Conservation (phyloP, 768 basidiomycete genomes). For the Lyophyllum shimeji region DNA sequence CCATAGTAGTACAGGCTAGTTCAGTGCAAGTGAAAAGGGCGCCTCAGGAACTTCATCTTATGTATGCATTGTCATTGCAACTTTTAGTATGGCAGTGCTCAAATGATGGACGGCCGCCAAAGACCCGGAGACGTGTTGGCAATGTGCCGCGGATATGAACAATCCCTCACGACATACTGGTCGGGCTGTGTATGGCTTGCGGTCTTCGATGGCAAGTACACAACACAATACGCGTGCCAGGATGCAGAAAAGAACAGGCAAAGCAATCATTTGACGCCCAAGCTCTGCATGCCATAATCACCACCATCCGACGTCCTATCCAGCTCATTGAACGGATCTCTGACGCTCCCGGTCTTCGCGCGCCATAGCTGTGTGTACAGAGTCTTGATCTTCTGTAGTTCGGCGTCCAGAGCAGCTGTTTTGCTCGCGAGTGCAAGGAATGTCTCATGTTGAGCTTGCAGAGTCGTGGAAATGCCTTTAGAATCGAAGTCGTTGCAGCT, state of each 20-base stretch:
- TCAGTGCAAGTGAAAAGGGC: neutral
- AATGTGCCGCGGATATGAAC: neutral
- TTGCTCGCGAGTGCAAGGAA: constrained; percentile 78
- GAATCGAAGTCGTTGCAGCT: neutral
- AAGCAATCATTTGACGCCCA: constrained; percentile 36
- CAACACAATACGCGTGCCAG: neutral
- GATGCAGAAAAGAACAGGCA: neutral
- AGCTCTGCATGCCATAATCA: constrained; percentile 43
- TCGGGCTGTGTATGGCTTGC: too few relatives aligned
- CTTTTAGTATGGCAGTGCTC: neutral
- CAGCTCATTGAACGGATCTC: constrained; percentile 73
- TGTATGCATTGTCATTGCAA: neutral
- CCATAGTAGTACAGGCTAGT: constrained; percentile 14
- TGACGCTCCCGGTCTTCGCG: constrained; percentile 74
- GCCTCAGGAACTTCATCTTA: neutral
- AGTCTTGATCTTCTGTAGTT: constrained; percentile 74
- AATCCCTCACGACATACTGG: too few relatives aligned
- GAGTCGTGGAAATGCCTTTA: constrained; percentile 63
- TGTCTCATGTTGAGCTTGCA: constrained; percentile 77
- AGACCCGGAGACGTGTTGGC: neutral
- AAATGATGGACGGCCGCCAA: constrained; percentile 9
- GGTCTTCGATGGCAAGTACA: too few relatives aligned
- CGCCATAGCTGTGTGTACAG: constrained; percentile 81
- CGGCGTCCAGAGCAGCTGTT: constrained; percentile 70
- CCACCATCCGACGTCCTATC: constrained; percentile 30